Conservation (phyloP, 139 green algal genomes). For the Coelastrella sp. region DNA sequence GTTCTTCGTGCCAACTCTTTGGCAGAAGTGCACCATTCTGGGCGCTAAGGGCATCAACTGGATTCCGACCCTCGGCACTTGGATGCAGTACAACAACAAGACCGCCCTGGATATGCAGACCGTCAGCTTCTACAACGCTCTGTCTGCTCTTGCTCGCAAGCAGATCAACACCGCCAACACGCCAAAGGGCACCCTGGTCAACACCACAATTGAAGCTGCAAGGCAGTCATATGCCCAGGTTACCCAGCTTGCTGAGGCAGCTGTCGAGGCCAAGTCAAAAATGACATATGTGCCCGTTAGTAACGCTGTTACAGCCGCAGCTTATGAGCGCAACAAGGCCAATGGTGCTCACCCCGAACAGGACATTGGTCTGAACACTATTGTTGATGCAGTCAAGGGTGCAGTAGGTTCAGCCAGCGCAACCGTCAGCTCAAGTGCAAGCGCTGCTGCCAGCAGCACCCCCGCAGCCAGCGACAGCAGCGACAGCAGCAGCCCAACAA, state of each 20-base stretch:
- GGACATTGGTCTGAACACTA: neutral
- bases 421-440: neutral
- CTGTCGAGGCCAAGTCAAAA: conserved; percentile 8
- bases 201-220: neutral
- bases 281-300: neutral
- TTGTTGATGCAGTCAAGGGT: neutral
- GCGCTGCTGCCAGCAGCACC: no score
- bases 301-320: neutral
- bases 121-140: conserved; percentile 38
- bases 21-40: neutral
- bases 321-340: conserved; percentile 7
- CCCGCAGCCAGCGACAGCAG: neutral
- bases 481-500: neutral
- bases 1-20: conserved; percentile 44
- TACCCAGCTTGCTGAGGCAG: neutral
- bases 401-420: neutral
- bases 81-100: conserved; percentile 27
- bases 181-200: neutral
- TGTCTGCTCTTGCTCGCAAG: conserved; percentile 4
- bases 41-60: conserved; percentile 41
- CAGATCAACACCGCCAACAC: conserved; percentile 33
- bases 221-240: neutral
- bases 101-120: neutral
- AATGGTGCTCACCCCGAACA: conserved; percentile 6
- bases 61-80: conserved; percentile 38